Evolutionary conservation across 192 early-diverging fungal species (phyloP), one percentile per base, ranked within the genome.

Genomic region (Linnemannia schmuckeri): DNA sequence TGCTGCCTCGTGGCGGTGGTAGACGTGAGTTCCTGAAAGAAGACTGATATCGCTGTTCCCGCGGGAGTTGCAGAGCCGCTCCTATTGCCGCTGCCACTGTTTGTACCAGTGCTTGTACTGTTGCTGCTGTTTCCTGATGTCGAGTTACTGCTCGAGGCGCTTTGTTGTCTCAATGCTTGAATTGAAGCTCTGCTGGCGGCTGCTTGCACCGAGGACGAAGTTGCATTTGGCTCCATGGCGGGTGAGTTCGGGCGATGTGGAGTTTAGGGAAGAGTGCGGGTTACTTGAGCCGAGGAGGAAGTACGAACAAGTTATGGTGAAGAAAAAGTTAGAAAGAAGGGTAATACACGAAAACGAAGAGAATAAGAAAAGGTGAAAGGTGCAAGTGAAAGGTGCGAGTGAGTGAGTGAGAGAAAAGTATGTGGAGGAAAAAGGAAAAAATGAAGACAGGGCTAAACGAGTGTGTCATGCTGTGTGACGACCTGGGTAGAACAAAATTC

Each of bases 1-100:
- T 73, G 76, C 10, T 82, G 74, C 46, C 70, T 76, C 30, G 85
- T 78, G n/a, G 54, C 54, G 10, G 79, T 54, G n/a, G 81, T 87
- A 41, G 80, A 20, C 49, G 78, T 79, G 38, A 87, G 76, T 44
- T 87, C 85, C 42, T 81, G 81, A 22, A 87, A 54, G 52, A 87
- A 81, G 10, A 30, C 22, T 9, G 76, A 24, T 35, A 63, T 44
- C n/a, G 46, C 46, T 42, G 63, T 85, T 46, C 54, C 71, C 1
- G 52, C 15, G 38, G 74, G 24, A 9, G 41, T 10, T 0, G 13
- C 40, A 8, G 80, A 81, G 52, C 46, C 47, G 18, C 47, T 54
- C 18, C 22, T 70, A 66, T 35, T 75, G 33, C 37, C 40, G 6
- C 27, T 79, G 27, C 55, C 20, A 55, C 33, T 46, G 15, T 27